Conservation (phyloP, 2,329 filamentous ascomycete species). For the Neodidymelliopsis sp. region DNA sequence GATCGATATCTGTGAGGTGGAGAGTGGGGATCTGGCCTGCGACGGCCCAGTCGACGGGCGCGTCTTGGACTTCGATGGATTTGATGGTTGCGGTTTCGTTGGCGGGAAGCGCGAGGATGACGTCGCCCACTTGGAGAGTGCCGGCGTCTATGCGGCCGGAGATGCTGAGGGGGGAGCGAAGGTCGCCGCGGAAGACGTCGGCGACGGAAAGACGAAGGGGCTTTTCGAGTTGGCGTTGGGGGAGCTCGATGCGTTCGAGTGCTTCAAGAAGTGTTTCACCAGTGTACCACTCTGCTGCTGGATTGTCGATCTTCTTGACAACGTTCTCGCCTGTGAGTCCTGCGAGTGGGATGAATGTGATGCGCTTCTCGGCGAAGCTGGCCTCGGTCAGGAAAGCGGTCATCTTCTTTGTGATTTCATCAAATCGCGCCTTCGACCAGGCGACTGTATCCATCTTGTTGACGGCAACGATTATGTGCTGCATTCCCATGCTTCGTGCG, state of each 20-base stretch:
- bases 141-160: slow-evolving; percentile 87
- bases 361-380: slow-evolving; percentile 81
- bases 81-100: slow-evolving; percentile 83
- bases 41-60: slow-evolving; percentile 84
- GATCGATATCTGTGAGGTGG: slow-evolving; percentile 85
- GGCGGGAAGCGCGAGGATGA: slow-evolving; percentile 79
- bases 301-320: slow-evolving; percentile 63
- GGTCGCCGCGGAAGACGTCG: slow-evolving; percentile 82
- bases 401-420: slow-evolving; percentile 85
- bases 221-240: slow-evolving; percentile 73
- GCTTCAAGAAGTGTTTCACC: slow-evolving; percentile 83
- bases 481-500: slow-evolving; percentile 88
- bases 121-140: slow-evolving; percentile 83
- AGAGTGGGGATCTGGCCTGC: slow-evolving; percentile 88
- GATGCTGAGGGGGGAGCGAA: slow-evolving; percentile 82
- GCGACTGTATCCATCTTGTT: slow-evolving; percentile 92
- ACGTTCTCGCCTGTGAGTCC: slow-evolving; percentile 91
- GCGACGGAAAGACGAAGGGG: slow-evolving; percentile 86
- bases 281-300: slow-evolving; percentile 73
- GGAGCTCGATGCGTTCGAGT: slow-evolving; percentile 81
- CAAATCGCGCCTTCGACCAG: slow-evolving; percentile 84
- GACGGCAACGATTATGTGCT: slow-evolving; percentile 85
- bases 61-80: slow-evolving; percentile 77
- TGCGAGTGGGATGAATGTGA: slow-evolving; percentile 88
- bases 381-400: slow-evolving; percentile 81